phyloP scores from a whole-genome alignment of 1,284 basidiomycete genomes.

The Hemileia vastatrix region DNA sequence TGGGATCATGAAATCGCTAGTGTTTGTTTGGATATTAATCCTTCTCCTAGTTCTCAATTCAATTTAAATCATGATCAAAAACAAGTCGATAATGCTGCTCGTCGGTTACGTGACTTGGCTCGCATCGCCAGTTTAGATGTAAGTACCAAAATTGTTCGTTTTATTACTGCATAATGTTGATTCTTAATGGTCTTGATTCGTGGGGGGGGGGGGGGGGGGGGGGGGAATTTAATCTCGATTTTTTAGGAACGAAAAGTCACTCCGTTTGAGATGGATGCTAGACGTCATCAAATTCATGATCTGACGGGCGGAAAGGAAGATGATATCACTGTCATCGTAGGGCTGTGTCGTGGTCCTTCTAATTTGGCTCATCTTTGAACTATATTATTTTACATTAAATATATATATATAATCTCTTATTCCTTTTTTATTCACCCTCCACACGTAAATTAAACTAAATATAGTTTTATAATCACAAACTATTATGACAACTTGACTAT shows the following conservation, averaged over 20 bases:
- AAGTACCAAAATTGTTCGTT: background rate
- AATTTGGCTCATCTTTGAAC: no score
- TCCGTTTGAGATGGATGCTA: constrained; percentile 15
- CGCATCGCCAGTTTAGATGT: constrained; percentile 12
- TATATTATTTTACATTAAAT: no score
- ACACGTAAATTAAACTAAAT: no score
- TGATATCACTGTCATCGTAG: constrained; percentile 11
- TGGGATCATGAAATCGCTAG: constrained; percentile 13
- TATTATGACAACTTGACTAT: no score
- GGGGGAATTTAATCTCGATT: background rate
- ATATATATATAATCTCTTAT: no score
- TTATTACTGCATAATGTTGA: background rate
- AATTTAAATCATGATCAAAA: no score
- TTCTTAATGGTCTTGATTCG: no score
- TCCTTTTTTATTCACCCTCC: no score
- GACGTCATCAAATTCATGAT: constrained; percentile 10
- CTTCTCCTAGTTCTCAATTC: no score
- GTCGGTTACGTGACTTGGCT: background rate
- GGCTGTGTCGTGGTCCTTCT: constrained; percentile 2
- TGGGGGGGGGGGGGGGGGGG: no score
- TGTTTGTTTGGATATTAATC: no score
- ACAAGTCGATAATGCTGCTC: background rate
- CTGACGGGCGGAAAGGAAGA: constrained; percentile 17
- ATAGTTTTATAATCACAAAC: no score
- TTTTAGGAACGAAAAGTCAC: constrained; percentile 4